A percentile compares a stretch with the other conserved stretches of the same genome.
phyloP scores from a whole-genome alignment of 345 rosid genomes.

The Noccaea bulbosa region DNA sequence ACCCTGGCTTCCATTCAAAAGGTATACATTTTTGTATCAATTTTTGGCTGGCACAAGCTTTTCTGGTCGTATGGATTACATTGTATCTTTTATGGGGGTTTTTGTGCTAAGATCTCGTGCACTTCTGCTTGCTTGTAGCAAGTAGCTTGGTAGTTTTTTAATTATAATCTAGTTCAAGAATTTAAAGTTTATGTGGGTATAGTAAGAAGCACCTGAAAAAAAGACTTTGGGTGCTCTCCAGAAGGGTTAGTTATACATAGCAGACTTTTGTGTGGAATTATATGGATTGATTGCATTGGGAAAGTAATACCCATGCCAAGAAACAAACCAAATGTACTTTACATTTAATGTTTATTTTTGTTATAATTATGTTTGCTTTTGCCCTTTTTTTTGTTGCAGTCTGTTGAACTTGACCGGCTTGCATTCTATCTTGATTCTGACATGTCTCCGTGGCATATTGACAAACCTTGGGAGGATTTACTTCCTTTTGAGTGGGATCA shows the following conservation, averaged over 20 bases:
- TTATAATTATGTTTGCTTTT: slow-evolving; percentile 31
- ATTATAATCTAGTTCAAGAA: slow-evolving; percentile 25
- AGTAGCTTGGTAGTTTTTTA: slow-evolving; percentile 18
- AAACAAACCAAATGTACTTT: slow-evolving; percentile 24
- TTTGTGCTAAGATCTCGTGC: slow-evolving; percentile 29
- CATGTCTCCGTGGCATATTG: slow-evolving; percentile 79
- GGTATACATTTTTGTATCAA: slow-evolving; percentile 49
- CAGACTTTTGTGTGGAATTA: slow-evolving; percentile 16
- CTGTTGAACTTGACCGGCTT: slow-evolving; percentile 87
- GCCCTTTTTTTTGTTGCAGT: slow-evolving; percentile 48
- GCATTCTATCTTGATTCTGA: slow-evolving; percentile 95
- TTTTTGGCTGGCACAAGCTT: slow-evolving; percentile 15
- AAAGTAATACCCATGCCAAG: slow-evolving; percentile 27
- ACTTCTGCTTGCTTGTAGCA: slow-evolving; percentile 7
- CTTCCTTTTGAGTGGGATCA: slow-evolving; percentile 93
- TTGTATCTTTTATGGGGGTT: slow-evolving; percentile 26
- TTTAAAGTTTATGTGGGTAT: slow-evolving; percentile 20
- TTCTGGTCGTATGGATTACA: slow-evolving; percentile 22
- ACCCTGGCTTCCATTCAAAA: slow-evolving; percentile 76
- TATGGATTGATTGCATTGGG: slow-evolving; percentile 30
- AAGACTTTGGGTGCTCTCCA: slow-evolving; percentile 20
- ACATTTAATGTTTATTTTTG: slow-evolving; percentile 14
- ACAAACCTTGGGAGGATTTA: slow-evolving; percentile 85
- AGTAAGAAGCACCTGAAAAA: slow-evolving; percentile 20
- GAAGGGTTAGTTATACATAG: slow-evolving; percentile 30